phyloP scores from a whole-genome alignment of 2,329 filamentous ascomycete species.

The Aspergillus amoenus region DNA sequence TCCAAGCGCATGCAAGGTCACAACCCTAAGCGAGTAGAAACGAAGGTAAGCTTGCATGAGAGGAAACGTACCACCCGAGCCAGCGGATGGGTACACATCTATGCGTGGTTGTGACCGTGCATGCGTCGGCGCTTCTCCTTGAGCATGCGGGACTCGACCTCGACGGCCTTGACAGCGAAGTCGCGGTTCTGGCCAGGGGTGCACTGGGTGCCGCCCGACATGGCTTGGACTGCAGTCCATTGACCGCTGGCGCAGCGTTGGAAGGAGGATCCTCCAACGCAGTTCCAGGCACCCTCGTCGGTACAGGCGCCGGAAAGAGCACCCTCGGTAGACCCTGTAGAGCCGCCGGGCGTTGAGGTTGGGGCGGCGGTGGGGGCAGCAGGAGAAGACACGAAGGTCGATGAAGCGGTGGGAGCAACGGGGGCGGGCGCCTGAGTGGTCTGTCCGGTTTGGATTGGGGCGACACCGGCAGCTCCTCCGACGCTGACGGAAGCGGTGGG shows the following conservation, averaged over 20 bases:
- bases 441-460: slow-evolving; percentile 7
- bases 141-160: slow-evolving; percentile 25
- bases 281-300: slow-evolving; percentile 60
- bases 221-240: slow-evolving; percentile 52
- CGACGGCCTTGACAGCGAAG: slow-evolving; percentile 24
- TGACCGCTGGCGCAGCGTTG: slow-evolving; percentile 62
- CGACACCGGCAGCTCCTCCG: neutral
- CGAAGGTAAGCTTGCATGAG: slow-evolving; percentile 10
- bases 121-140: slow-evolving; percentile 29
- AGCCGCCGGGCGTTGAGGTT: slow-evolving; percentile 5
- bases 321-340: slow-evolving; percentile 25
- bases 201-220: slow-evolving; percentile 59
- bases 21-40: slow-evolving; percentile 7
- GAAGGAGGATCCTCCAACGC: slow-evolving; percentile 56
- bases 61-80: slow-evolving; percentile 8
- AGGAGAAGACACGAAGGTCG: neutral
- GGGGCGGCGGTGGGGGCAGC: slow-evolving; percentile 1
- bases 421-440: slow-evolving; percentile 19
- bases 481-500: slow-evolving; percentile 1
- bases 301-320: slow-evolving; percentile 48
- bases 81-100: slow-evolving; percentile 19
- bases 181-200: slow-evolving; percentile 34
- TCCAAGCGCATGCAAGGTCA: neutral
- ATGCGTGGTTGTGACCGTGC: slow-evolving; percentile 23
- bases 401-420: slow-evolving; percentile 6